Evolutionary conservation across 2,329 filamentous ascomycete species (phyloP), one percentile per base, ranked within the genome.

Genomic region (Colletotrichum sp.): DNA sequence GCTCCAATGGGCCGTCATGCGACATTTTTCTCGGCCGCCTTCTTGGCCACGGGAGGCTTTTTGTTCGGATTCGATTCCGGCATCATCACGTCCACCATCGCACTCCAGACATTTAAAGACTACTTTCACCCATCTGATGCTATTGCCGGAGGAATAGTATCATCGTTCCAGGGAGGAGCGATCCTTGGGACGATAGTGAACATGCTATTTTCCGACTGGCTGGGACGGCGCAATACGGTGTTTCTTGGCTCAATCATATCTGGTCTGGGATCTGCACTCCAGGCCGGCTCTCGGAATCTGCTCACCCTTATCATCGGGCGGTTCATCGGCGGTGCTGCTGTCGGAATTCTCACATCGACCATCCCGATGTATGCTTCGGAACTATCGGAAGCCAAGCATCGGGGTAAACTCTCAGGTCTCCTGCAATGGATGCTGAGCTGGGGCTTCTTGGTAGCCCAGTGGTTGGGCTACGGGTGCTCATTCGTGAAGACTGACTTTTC

Each of bases 291-390:
- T 14, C 76, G 79, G 14, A 80, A 79, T 57, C 80, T 83, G 65
- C 73, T 77, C 26, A 89, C 89, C 85, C 80, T 90, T 13, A 87
- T 90, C 48, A 80, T 84, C n/a, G 88, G 88, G 8, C 86, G 89
- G 71, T 86, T 88, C 77, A 86, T 89, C 75, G 88, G 87, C 13
- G 89, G 89, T 6, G 71, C 88, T 14, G 88, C 87, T 2, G 83
- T 90, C n/a, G 88, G 88, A 4, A 81, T 87, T 66, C 83, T 89
- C 79, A 87, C 87, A 2, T 84, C 85, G 36, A 86, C 85, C 0
- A 84, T 89, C 26, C 87, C 87, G 4, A 85, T 89, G 63, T 89
- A 89, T 78, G 86, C 85, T 77, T 86, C 82, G 26, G 86, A 87
- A 77, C 75, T 87, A 18, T 84, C 86, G 7, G 83, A 81, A 52